Conservation (phyloP, 2,329 filamentous ascomycete species). For the Sporothrix mexicana region DNA sequence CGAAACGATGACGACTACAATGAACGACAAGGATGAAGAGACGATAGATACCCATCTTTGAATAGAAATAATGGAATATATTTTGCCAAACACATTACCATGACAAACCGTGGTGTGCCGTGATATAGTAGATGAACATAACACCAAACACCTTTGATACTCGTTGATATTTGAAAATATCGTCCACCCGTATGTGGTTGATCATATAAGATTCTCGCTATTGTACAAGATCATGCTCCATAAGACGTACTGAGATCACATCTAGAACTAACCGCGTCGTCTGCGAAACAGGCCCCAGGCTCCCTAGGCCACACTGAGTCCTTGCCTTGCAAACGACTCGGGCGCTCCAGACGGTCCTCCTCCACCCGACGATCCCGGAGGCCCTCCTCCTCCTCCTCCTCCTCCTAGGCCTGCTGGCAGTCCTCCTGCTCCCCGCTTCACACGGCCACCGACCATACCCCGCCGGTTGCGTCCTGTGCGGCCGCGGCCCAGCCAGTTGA, state of each 20-base stretch:
- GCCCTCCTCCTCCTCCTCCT: neutral
- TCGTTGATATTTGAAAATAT: neutral
- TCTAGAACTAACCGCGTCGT: neutral
- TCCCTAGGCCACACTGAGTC: conserved; percentile 47
- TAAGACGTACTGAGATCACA: neutral
- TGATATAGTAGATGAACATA: neutral
- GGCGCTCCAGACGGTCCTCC: neutral
- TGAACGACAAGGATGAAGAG: neutral
- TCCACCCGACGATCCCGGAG: neutral
- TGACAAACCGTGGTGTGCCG: neutral
- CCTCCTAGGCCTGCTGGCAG: neutral
- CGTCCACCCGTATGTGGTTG: neutral
- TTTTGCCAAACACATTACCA: neutral
- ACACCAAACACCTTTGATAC: neutral
- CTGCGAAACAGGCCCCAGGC: conserved; percentile 12
- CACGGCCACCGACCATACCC: conserved; percentile 79
- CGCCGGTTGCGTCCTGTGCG: conserved; percentile 86
- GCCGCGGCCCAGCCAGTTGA: conserved; percentile 94
- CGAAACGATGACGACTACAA: neutral
- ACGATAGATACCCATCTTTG: neutral
- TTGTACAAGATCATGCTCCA: neutral
- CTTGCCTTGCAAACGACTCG: conserved; percentile 42
- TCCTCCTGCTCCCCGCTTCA: conserved; percentile 51
- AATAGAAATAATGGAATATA: neutral
- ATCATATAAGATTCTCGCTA: too few relatives aligned